phyloP scores from a whole-genome alignment of 345 rosid species.

The Melastoma malabathricum region DNA sequence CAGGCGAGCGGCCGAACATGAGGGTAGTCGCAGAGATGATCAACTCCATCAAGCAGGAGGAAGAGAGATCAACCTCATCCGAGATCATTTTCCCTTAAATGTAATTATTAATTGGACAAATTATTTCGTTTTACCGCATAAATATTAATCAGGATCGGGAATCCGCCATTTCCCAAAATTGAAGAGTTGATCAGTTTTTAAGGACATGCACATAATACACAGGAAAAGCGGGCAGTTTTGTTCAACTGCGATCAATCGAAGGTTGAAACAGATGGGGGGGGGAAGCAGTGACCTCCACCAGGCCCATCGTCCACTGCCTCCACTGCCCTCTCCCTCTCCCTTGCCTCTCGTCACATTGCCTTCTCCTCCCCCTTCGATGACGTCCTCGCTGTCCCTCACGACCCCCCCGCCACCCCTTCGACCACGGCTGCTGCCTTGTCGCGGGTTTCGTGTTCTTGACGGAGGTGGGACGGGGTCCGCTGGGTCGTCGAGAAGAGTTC shows the following conservation, averaged over 20 bases:
- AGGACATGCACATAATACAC: no score
- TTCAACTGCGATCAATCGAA: neutral
- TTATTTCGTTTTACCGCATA: no score
- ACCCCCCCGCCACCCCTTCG: constrained; percentile 21
- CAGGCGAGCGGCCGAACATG: constrained; percentile 32
- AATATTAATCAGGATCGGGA: no score
- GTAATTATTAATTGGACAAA: no score
- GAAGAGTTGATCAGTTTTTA: no score
- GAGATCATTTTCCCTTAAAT: neutral
- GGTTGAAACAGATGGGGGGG: constrained; percentile 4
- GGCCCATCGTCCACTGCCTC: constrained; percentile 39
- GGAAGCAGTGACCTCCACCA: constrained; percentile 12
- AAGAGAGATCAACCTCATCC: constrained; percentile 27
- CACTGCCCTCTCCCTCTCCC: constrained; percentile 28
- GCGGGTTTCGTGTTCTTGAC: constrained; percentile 40
- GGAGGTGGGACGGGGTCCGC: constrained; percentile 48
- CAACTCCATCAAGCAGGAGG: constrained; percentile 26
- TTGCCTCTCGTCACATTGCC: constrained; percentile 38
- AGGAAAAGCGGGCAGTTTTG: no score
- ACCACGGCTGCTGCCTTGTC: constrained; percentile 25
- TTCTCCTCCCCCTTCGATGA: constrained; percentile 51
- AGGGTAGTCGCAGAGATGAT: constrained; percentile 22
- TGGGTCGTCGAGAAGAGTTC: constrained; percentile 36
- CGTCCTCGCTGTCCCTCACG: constrained; percentile 52
- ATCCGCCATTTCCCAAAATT: no score